Evolutionary conservation across 345 rosid genomes (phyloP).

Genomic region (Hevea brasiliensis): DNA sequence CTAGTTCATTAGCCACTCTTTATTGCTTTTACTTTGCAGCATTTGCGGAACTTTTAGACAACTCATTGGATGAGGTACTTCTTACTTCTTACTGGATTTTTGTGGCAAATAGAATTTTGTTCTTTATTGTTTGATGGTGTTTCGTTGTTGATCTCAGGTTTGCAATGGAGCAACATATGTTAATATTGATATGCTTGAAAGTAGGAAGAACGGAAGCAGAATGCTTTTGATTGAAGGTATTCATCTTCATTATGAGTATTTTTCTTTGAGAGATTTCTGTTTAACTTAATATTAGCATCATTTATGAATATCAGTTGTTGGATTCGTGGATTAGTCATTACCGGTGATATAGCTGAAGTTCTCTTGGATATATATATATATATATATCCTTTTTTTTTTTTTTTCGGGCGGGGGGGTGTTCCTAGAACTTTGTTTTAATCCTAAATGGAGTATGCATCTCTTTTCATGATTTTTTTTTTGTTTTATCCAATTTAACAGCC

Average conservation of each 20-base stretch:
- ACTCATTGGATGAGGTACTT: slow-evolving; percentile 82
- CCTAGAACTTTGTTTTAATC: background rate
- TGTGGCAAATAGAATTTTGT: background rate
- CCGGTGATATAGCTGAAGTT: background rate
- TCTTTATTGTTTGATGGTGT: slow-evolving; percentile 14
- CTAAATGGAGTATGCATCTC: background rate
- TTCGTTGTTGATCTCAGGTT: slow-evolving; percentile 42
- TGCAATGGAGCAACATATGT: slow-evolving; percentile 78
- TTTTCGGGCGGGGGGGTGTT: background rate
- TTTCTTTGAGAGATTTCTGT: background rate
- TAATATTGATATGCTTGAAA: slow-evolving; percentile 66
- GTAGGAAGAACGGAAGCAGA: slow-evolving; percentile 57
- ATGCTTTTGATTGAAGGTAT: slow-evolving; percentile 87
- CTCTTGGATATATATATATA: no score
- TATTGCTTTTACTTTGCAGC: slow-evolving; percentile 46
- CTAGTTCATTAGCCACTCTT: background rate
- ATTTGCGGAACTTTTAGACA: slow-evolving; percentile 90
- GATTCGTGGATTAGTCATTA: background rate
- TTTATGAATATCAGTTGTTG: no score
- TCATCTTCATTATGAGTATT: background rate
- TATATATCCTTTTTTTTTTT: no score
- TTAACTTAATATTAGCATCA: no score
- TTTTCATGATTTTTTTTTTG: background rate
- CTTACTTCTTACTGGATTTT: background rate
- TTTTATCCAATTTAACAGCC: background rate